Evolutionary conservation across 2,329 filamentous ascomycete genomes (phyloP), one percentile per base, ranked within the genome.

Genomic region (Claviceps arundinis): DNA sequence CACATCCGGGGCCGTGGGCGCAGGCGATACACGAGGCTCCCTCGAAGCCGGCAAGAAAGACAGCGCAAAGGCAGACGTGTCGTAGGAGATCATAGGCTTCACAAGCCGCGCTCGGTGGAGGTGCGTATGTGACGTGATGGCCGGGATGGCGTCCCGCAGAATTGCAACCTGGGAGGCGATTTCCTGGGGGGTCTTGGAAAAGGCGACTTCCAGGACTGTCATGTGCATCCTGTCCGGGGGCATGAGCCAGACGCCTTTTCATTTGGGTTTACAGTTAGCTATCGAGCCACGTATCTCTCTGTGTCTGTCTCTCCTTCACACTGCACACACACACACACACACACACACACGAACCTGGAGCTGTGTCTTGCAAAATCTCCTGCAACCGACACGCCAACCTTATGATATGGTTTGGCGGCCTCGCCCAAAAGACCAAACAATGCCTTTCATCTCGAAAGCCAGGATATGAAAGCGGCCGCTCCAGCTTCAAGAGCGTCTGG

Each of bases 361-460:
- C 83, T 19, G 80, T 75, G 19, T 73, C 68, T 52, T 74, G 72
- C 47, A 94, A 70, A 60, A 80, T 75, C 48, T 74, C 66, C 66
- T 96, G 91, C 34, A 96, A 69, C 52, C 77, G 75, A 2, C 71
- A 68, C 2, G 91, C 80, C 54, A 97, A 69, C 19, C 76, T 69
- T 46, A 84, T 73, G 17, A 96, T 73, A 58, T 84, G 80, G 46
- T 79, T 69, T 0, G 90, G 86, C 16, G 91, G 91, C 6, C 90
- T 76, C 3, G 87, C 88, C 89, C 89, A 96, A 62, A 96, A 83
- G 0, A 89, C 87, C 11, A 96, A 73, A 63, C 90, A 94, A 61
- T 95, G 77, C 42, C 91, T 75, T 43, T 80, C 78, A 64, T 97
- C 91, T 50, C 73, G 65, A 63, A 85, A 95, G 1, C 79, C 80